Percentiles rank a stretch among this genome's conserved stretches.
Conservation (phyloP, 202 grass and related monocot genomes). For the Eragrostis tef region DNA sequence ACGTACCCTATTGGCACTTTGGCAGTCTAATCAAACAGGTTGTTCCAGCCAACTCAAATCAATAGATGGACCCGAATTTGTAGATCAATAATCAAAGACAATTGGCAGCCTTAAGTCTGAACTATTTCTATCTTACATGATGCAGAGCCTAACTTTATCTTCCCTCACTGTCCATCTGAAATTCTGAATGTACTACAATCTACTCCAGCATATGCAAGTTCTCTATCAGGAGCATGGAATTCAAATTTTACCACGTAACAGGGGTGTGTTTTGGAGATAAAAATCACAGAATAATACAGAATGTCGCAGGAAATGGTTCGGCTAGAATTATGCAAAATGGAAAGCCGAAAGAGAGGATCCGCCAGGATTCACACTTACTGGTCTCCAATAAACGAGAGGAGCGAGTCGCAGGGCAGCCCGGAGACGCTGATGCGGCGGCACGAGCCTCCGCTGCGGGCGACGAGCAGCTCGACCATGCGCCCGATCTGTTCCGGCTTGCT, state of each 20-base stretch:
- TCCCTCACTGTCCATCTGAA: neutral
- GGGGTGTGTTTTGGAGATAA: too few relatives aligned
- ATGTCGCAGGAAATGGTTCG: neutral
- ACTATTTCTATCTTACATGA: neutral
- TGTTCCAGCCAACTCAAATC: neutral
- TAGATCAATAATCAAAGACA: neutral
- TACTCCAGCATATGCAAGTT: neutral
- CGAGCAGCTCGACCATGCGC: conserved; percentile 83
- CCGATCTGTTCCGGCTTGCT: conserved; percentile 71
- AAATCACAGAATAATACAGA: neutral
- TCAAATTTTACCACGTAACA: neutral
- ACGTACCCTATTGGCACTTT: neutral
- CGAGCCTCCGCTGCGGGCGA: conserved; percentile 68
- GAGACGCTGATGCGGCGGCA: conserved; percentile 78
- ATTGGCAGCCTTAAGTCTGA: neutral
- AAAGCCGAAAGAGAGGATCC: neutral
- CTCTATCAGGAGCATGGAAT: neutral
- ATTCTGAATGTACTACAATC: too few relatives aligned
- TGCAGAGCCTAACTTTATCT: neutral
- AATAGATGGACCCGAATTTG: neutral
- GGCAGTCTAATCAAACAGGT: neutral
- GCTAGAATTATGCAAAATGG: neutral
- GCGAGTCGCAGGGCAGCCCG: conserved; percentile 68
- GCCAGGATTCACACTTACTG: conserved; percentile 61
- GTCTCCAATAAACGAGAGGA: conserved; percentile 82